phyloP scores from a whole-genome alignment of 2,329 filamentous ascomycete species.

The Fusarium sp. region DNA sequence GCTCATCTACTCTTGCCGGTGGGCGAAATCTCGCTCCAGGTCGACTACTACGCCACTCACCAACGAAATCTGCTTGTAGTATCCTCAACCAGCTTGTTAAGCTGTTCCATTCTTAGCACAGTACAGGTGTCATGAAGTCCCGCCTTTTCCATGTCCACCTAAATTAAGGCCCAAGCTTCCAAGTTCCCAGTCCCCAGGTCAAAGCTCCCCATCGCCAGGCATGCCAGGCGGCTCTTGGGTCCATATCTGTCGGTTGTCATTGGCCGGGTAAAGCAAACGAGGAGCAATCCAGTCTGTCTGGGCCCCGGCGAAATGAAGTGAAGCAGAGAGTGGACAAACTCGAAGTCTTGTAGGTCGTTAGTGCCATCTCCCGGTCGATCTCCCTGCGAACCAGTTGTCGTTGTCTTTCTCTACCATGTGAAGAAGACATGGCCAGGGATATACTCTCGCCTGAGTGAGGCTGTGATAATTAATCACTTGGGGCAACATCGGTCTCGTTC shows the following conservation, averaged over 20 bases:
- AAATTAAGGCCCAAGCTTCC: slow-evolving; percentile 18
- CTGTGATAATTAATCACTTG: neutral
- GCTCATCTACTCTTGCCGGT: neutral
- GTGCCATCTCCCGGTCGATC: slow-evolving; percentile 20
- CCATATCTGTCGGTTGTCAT: slow-evolving; percentile 32
- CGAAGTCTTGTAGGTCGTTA: neutral
- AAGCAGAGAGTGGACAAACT: slow-evolving; percentile 16
- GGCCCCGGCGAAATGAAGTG: slow-evolving; percentile 39
- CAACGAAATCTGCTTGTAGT: neutral
- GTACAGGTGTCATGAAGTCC: slow-evolving; percentile 2
- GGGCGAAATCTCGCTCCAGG: neutral
- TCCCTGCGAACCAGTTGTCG: slow-evolving; percentile 4
- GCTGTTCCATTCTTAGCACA: neutral
- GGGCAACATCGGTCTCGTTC: neutral
- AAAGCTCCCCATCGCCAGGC: neutral
- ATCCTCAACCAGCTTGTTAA: neutral
- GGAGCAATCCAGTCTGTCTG: slow-evolving; percentile 13
- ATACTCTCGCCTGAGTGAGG: neutral
- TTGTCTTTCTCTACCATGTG: neutral
- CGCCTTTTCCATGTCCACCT: neutral
- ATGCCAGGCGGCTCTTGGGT: slow-evolving; percentile 12
- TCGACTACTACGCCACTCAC: neutral
- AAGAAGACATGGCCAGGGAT: neutral
- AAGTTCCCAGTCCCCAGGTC: neutral
- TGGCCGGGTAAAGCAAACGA: slow-evolving; percentile 23